These are phyloP conservation scores for Atkinsonella hypoxylon DNA, from an alignment of 2,329 filamentous ascomycete genomes.

Conservation along the genomic window DNA sequence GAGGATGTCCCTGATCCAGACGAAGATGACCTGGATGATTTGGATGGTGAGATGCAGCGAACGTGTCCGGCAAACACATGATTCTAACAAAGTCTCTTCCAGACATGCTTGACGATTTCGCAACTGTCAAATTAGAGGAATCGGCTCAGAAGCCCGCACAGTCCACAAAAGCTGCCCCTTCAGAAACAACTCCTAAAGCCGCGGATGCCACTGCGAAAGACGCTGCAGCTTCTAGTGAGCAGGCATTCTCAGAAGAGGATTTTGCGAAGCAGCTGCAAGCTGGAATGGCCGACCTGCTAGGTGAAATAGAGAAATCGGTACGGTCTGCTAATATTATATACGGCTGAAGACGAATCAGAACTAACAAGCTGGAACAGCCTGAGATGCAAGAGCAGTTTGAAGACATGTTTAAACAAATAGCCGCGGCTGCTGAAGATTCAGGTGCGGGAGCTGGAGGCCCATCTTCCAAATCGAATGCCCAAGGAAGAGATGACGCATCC, in stretches of 20 bases:
- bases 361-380: constrained; percentile 26
- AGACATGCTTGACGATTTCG: constrained; percentile 94
- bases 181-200: constrained; percentile 23
- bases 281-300: constrained; percentile 76
- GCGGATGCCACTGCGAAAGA: constrained; percentile 14
- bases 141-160: constrained; percentile 13
- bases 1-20: constrained; percentile 74
- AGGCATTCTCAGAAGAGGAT: constrained; percentile 54
- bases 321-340: constrained; percentile 11
- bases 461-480: constrained; percentile 19
- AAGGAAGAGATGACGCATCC: constrained; percentile 38
- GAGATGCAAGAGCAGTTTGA: constrained; percentile 74
- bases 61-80: not conserved
- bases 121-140: constrained; percentile 41
- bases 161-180: constrained; percentile 14
- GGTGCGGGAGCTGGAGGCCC: constrained; percentile 8
- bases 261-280: constrained; percentile 80
- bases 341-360: not conserved
- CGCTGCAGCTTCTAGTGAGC: constrained; percentile 16
- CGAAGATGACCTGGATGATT: constrained; percentile 81
- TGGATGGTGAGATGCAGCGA: constrained; percentile 54
- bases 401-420: constrained; percentile 61
- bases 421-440: constrained; percentile 28
- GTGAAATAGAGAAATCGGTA: constrained; percentile 53
- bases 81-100: constrained; percentile 5